Percentiles rank a stretch among this genome's conserved stretches.
phyloP scores from a whole-genome alignment of 2,329 filamentous ascomycete species.

The Orbilia blumenaviensis region DNA sequence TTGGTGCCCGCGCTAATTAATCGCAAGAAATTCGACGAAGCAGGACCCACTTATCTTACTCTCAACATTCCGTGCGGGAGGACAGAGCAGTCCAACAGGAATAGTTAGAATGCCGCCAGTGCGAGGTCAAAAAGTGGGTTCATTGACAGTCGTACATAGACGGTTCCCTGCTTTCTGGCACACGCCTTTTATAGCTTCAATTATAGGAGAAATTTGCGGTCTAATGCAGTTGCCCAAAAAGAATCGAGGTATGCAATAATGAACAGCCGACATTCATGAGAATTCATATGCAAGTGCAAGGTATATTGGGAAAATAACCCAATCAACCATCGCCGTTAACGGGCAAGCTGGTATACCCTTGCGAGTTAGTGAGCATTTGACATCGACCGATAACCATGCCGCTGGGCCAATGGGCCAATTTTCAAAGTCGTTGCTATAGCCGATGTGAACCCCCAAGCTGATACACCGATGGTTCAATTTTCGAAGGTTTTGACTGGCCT shows the following conservation, averaged over 20 bases:
- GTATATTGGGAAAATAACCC: slow-evolving; percentile 18
- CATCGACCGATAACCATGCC: slow-evolving; percentile 31
- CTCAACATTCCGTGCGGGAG: slow-evolving; percentile 25
- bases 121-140: background rate
- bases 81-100: slow-evolving; percentile 18
- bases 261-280: slow-evolving; percentile 27
- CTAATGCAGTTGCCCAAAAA: slow-evolving; percentile 38
- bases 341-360: slow-evolving; percentile 29
- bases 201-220: slow-evolving; percentile 45
- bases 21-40: slow-evolving; percentile 50
- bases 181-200: slow-evolving; percentile 11
- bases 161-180: slow-evolving; percentile 12
- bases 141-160: slow-evolving; percentile 16
- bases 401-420: slow-evolving; percentile 37
- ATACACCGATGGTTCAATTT: slow-evolving; percentile 5
- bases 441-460: slow-evolving; percentile 8
- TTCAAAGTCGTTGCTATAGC: background rate
- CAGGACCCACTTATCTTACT: slow-evolving; percentile 39
- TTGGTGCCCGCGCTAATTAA: slow-evolving; percentile 53
- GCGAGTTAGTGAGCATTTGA: slow-evolving; percentile 22
- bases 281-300: slow-evolving; percentile 24
- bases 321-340: slow-evolving; percentile 32
- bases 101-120: background rate
- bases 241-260: slow-evolving; percentile 1
- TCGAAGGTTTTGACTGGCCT: background rate